These are phyloP conservation scores for Nidula niveotomentosa DNA, from an alignment of 1,284 basidiomycete genomes.

Conservation along the genomic window DNA sequence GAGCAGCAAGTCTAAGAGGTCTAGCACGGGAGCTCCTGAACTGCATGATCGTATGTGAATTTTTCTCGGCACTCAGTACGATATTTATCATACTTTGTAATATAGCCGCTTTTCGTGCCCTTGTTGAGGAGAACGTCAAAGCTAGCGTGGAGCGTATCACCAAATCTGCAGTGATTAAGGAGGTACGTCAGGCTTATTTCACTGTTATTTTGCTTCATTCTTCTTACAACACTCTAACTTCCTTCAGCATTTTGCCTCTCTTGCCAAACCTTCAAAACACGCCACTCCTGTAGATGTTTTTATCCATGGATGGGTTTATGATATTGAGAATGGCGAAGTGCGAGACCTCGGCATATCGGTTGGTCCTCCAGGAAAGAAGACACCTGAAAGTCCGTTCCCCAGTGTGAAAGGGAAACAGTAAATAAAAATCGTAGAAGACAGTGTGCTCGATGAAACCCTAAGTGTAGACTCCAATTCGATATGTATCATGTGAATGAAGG, in stretches of 20 bases:
- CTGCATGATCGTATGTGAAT: conserved; percentile 32
- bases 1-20: too few relatives aligned
- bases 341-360: conserved; percentile 31
- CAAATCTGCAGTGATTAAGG: conserved; percentile 12
- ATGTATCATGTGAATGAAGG: too few relatives aligned
- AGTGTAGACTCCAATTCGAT: too few relatives aligned
- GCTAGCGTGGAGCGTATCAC: conserved; percentile 27
- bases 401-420: too few relatives aligned
- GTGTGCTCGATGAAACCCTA: too few relatives aligned
- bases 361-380: conserved; percentile 26
- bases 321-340: conserved; percentile 33
- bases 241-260: conserved; percentile 21
- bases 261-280: conserved; percentile 2
- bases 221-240: not conserved
- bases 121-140: conserved; percentile 38
- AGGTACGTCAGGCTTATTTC: too few relatives aligned
- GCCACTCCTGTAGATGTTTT: conserved; percentile 17
- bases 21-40: too few relatives aligned
- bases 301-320: conserved; percentile 38
- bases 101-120: conserved; percentile 36
- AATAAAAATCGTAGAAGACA: too few relatives aligned
- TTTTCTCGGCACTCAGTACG: too few relatives aligned
- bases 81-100: too few relatives aligned
- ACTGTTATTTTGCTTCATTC: not conserved
- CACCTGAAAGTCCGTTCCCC: conserved; percentile 23